A percentile compares a stretch with the other conserved stretches of the same genome.
Evolutionary conservation across 345 rosid genomes (phyloP).

Genomic region (Atalantia buxifolia): DNA sequence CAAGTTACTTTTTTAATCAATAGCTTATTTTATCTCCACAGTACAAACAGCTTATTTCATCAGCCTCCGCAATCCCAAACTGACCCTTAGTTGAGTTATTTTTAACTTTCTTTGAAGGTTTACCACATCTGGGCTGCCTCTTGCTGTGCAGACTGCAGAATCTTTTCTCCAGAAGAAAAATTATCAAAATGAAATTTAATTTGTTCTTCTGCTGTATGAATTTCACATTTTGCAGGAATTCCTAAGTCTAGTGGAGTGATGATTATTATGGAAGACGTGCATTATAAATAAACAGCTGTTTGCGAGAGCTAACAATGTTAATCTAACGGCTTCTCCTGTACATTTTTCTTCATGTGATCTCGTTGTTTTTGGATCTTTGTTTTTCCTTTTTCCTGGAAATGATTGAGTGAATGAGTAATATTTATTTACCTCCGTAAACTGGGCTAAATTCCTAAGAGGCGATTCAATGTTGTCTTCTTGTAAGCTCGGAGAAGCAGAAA

Average conservation of each 20-base stretch:
- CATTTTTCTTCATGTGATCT: not conserved
- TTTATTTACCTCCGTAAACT: not conserved
- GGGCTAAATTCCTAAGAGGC: not conserved
- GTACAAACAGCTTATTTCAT: no score
- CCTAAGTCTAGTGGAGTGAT: constrained; percentile 10
- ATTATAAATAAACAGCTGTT: constrained; percentile 24
- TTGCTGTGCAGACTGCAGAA: no score
- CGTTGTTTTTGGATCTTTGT: not conserved
- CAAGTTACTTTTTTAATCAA: no score
- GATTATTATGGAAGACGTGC: constrained; percentile 6
- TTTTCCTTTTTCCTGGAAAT: not conserved
- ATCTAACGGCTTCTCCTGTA: constrained; percentile 5
- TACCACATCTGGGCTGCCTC: no score
- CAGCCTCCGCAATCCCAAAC: no score
- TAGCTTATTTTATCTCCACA: no score
- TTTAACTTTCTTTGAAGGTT: not conserved
- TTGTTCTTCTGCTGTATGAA: not conserved
- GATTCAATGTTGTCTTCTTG: not conserved
- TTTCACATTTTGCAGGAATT: constrained; percentile 27
- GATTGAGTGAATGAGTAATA: not conserved
- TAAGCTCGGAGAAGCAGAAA: constrained; percentile 3
- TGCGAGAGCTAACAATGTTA: constrained; percentile 5
- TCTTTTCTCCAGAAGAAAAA: no score
- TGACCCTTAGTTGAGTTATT: not conserved
- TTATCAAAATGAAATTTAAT: not conserved